Base-by-base conservation (phyloP, 441 rosid genomes). In the Pelargonium fulgidum region DNA sequence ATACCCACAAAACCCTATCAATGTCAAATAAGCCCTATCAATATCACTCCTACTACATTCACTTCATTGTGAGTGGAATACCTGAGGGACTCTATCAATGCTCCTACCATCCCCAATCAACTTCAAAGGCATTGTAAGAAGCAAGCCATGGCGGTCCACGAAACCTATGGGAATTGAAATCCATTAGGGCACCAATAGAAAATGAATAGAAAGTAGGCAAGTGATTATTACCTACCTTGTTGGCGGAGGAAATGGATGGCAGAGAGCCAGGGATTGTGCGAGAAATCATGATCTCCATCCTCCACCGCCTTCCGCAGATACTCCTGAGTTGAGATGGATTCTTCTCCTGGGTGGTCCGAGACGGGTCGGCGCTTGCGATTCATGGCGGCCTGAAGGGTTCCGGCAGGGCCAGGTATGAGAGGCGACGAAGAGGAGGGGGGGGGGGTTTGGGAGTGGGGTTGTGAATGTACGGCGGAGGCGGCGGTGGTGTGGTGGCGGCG, bases 361-460 rank as follows among this genome's bases (percentile, higher is more conserved):
- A 72, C 39, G 3, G 71, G 65, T 14, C 72, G 80, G 67, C 58
- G 68, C 73, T 79, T 84, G 42, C 89, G 84, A 4, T 70, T 82
- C 83, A 93, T 86, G 14, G 92, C 94, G 26, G 76, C 74, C 73
- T 85, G 96, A 22, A 89, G 81, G 54, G 80, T 70, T 17, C 88
- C 86, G 0, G 94, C 92, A 42, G 96, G 97, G 48, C 94, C 96
- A 0, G 97, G 92, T 44, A 93, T 79, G 39, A 77, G 68, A 72
- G 68, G 67, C 16, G 33, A 66, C 66, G 63, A 11, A 77, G 56
- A 64, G 41, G n/a, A 20, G 72, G 33, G 20, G 69, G 70, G 59
- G 64, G 17, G 22, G 41, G 58, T 52, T 33, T 3, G 13, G 52
- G 39, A 45, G 67, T 54, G 68, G 62, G 71, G 59, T 24, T 61